Evolutionary conservation across 139 green algal species (phyloP), one percentile per base, ranked within the genome.

Genomic region (Micractinium conductrix): DNA sequence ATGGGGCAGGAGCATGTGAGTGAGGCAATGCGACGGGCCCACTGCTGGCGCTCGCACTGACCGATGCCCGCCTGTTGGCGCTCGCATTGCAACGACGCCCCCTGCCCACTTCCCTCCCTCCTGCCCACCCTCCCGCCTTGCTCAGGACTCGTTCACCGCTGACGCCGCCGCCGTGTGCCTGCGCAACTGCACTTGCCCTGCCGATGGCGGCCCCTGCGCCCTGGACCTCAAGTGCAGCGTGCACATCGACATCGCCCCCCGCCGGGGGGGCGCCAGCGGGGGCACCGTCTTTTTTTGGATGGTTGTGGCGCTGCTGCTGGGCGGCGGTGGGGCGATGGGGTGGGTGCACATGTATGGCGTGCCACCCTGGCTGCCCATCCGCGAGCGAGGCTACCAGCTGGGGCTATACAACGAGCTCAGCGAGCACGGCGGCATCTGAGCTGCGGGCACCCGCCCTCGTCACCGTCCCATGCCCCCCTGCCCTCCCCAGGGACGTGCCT

Each of bases 181-280:
- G 38, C n/a, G 22, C 21, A 67, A 73, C 50, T 90, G 86, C 86
- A 84, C 45, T 28, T 90, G 86, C 78, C 86, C 78, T 17, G 37
- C 62, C 24, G 75, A 79, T 30, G 84, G 81, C 58, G 44, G 33
- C 44, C 8, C 75, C n/a, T 91, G 87, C 84, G 68, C 58, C 26
- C 78, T 86, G 33, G 75, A 37, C n/a, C 21, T 26, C 9, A 30
- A 60, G 5, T 91, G 87, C 74, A 62, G 44, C 74, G 26, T 81
- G 2, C 45, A 50, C 8, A 79, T 80, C 24, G 73, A 70, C 40
- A 73, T 87, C 28, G 17, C n/a, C 21, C 37, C 44, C 8, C 70
- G 65, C 65, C 58, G 83, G 45, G 37, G 26, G 24, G 28, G 68
- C 45, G 16, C 30, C 24, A 7, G 19, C 38, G 55, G 79, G 35